Percentiles rank a stretch among this genome's conserved stretches.
Conservation (phyloP, 768 basidiomycete species). For the Pleurotus pulmonarius region DNA sequence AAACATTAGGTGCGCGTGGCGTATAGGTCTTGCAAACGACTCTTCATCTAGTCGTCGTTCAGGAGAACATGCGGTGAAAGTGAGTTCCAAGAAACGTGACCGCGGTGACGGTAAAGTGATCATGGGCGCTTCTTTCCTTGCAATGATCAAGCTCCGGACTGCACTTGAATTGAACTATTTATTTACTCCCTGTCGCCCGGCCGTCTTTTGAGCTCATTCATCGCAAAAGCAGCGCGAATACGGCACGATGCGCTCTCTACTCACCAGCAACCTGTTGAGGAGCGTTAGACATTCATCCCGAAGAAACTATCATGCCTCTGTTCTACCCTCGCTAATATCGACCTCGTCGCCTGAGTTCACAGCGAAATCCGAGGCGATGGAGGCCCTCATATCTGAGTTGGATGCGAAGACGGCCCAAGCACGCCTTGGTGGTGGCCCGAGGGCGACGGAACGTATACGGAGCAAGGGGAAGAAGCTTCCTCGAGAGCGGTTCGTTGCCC, state of each 20-base stretch:
- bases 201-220: neutral
- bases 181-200: neutral
- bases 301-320: conserved; percentile 61
- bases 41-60: too few relatives aligned
- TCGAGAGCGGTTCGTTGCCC: conserved; percentile 63
- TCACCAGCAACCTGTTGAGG: conserved; percentile 13
- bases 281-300: conserved; percentile 16
- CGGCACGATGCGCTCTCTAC: conserved; percentile 15
- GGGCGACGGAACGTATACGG: conserved; percentile 71
- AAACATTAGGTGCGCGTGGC: too few relatives aligned
- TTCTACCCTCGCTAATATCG: conserved; percentile 71
- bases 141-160: conserved; percentile 6
- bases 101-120: too few relatives aligned
- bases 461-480: conserved; percentile 80
- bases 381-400: conserved; percentile 59
- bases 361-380: conserved; percentile 66
- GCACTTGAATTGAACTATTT: neutral
- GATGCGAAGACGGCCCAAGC: conserved; percentile 55
- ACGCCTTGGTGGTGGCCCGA: conserved; percentile 70
- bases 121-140: conserved; percentile 3
- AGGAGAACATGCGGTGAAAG: too few relatives aligned
- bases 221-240: too few relatives aligned
- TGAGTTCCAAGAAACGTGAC: too few relatives aligned
- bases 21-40: too few relatives aligned
- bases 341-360: conserved; percentile 68